Evolutionary conservation across 805 yeast genomes (phyloP), one percentile per base, ranked within the genome.

Genomic region (Sugiyamaella marilandica): DNA sequence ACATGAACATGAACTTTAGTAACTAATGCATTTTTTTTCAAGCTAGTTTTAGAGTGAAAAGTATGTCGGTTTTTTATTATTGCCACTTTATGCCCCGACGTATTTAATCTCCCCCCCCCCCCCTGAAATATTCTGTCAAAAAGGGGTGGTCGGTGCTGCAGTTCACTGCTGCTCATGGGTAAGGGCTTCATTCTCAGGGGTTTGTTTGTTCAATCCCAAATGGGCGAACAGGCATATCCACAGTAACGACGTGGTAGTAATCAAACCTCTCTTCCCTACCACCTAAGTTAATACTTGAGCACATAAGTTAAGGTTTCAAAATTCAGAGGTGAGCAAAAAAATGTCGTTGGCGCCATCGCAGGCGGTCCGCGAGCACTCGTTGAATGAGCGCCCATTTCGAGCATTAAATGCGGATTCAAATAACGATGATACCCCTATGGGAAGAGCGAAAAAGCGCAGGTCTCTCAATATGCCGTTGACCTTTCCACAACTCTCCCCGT

Each of bases 381-480:
- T 34, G 16, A 34, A 14, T 34, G 37, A 34, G 16, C 37, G 37
- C 16, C 37, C 37, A 4, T 34, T 34, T 14, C n/a, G 37, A 34
- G 37, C 37, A 14, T 34, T 34, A 14, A n/a, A 13, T 34, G 37
- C n/a, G 5, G 16, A 13, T 34, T 13, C n/a, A 34, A 13, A 14
- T n/a, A 34, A 10, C 16, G 37, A 34, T 34, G n/a, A 13, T n/a
- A 14, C 44, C 18, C n/a, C 44, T 18, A 39, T 13, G n/a, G 35
- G 10, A 34, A 43, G 24, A 26, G 11, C 41, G 9, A 18, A 59
- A 2, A 58, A 56, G 41, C 41, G 61, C 31, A 37, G 57, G 50
- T 58, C 61, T 21, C 44, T 58, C 19, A 58, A 58, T 32, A 24
- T 24, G 29, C 29, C 29, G 3, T 43, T 57, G 2, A 45, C 51